These are phyloP conservation scores for Ambrosia trifida DNA, from an alignment of 129 eudicot genomes.

Conservation along the genomic window DNA sequence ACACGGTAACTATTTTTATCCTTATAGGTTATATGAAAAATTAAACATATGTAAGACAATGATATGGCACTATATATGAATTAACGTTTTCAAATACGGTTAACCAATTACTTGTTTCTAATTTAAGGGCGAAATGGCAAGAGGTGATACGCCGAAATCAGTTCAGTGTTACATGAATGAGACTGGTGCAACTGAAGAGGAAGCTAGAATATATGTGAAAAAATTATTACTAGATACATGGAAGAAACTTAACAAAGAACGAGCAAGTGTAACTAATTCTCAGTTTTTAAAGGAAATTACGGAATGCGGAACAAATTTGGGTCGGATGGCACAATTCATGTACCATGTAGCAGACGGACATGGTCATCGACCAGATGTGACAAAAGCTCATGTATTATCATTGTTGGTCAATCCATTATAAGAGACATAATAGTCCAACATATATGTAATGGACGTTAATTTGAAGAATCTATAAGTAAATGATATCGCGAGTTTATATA, in stretches of 20 bases:
- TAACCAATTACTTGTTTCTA: not conserved
- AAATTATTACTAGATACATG: constrained; percentile 22
- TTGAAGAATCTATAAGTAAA: too few relatives aligned
- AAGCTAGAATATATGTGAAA: constrained; percentile 26
- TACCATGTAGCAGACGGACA: constrained; percentile 33
- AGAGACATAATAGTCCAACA: not conserved
- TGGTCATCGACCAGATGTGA: constrained; percentile 15
- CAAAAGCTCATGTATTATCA: constrained; percentile 8
- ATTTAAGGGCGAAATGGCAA: constrained; percentile 21
- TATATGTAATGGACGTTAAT: not conserved
- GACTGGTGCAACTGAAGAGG: constrained; percentile 31
- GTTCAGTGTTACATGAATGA: constrained; percentile 36
- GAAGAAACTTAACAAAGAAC: constrained; percentile 36
- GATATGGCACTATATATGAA: too few relatives aligned
- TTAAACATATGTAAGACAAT: too few relatives aligned
- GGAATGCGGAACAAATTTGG: constrained; percentile 26
- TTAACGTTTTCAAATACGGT: not conserved
- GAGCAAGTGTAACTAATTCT: constrained; percentile 4
- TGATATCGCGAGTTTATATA: too few relatives aligned
- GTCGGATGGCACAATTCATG: constrained; percentile 29
- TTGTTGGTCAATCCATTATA: constrained; percentile 29
- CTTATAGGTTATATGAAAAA: not conserved
- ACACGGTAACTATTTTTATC: constrained; percentile 11
- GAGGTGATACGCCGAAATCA: constrained; percentile 40
- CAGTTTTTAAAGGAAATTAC: constrained; percentile 4